phyloP scores from a whole-genome alignment of 495 filamentous ascomycete genomes.

The Tetracladium marchalianum region DNA sequence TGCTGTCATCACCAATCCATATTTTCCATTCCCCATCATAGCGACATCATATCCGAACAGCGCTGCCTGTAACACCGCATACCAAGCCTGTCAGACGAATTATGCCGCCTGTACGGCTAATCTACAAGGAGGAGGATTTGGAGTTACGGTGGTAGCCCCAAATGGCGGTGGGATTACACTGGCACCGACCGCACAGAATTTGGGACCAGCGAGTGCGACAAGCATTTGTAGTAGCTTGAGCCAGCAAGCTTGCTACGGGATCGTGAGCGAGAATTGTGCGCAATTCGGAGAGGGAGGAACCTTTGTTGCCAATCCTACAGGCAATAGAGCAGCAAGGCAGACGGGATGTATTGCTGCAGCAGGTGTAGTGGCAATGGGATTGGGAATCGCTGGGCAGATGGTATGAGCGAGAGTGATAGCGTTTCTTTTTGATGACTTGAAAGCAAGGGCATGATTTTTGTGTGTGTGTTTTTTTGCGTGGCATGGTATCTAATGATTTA shows the following conservation, averaged over 20 bases:
- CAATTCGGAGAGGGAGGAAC: slow-evolving; percentile 10
- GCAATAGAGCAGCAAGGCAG: slow-evolving; percentile 8
- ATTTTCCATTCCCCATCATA: slow-evolving; percentile 20
- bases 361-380: slow-evolving; percentile 11
- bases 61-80: slow-evolving; percentile 13
- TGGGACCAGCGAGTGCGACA: slow-evolving; percentile 11
- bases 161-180: slow-evolving; percentile 15
- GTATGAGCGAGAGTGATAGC: neutral
- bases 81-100: slow-evolving; percentile 12
- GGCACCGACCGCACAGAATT: slow-evolving; percentile 11
- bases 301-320: slow-evolving; percentile 9
- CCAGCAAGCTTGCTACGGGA: slow-evolving; percentile 9
- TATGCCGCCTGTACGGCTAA: slow-evolving; percentile 17
- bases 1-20: slow-evolving; percentile 18
- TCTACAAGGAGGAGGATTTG: slow-evolving; percentile 13
- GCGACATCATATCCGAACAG: slow-evolving; percentile 10
- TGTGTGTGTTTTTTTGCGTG: too few relatives aligned
- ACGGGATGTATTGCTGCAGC: slow-evolving; percentile 13
- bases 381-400: slow-evolving; percentile 12
- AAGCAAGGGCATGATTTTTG: too few relatives aligned
- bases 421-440: too few relatives aligned
- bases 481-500: too few relatives aligned
- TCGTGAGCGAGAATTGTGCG: slow-evolving; percentile 10
- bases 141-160: slow-evolving; percentile 18
- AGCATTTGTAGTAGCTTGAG: slow-evolving; percentile 17